Evolutionary conservation across 192 early-diverging fungal genomes (phyloP), one percentile per base, ranked within the genome.

Genomic region (Podila verticillata): DNA sequence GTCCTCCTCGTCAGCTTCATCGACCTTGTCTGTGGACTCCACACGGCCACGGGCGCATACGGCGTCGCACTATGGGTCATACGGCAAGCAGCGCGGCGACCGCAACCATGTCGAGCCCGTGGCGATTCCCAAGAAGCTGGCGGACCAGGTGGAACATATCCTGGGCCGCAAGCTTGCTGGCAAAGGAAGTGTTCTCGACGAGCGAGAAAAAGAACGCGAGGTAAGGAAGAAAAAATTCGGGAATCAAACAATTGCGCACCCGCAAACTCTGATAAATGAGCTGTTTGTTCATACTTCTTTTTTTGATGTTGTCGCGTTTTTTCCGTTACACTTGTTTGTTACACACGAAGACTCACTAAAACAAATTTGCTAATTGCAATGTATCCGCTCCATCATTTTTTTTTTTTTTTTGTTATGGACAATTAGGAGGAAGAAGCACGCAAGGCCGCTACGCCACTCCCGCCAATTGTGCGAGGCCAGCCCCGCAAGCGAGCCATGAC

Each of bases 121-220:
- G 15, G 75, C 70, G 0, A 80, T 80, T 22, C 75, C 75, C 13
- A 80, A 80, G 56, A 56, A 61, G 20, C 54, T 80, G 54, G 75
- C 70, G 4, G 75, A 80, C 26, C 69, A 80, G 48, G 75, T 80
- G 15, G 75, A 80, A 29, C 57, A 80, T 64, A 80, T 80, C 39
- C 22, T 80, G 32, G 75, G 75, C 49, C 75, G 75, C n/a, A 80
- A 80, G 63, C 75, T 80, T 58, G 75, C 75, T 34, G 75, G 75
- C 69, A 80, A 80, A 60, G 75, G 75, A 54, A 72, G 39, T 49
- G 75, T 72, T 32, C 75, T 80, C 1, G 75, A 80, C 30, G 75
- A 80, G n/a, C 75, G 75, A n/a, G 75, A 80, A 54, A 44, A 80
- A 20, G 75, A 80, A 35, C 75, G 70, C 10, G 75, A 80, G 75